Conservation (phyloP, 345 rosid species). For the Corchorus capsularis region DNA sequence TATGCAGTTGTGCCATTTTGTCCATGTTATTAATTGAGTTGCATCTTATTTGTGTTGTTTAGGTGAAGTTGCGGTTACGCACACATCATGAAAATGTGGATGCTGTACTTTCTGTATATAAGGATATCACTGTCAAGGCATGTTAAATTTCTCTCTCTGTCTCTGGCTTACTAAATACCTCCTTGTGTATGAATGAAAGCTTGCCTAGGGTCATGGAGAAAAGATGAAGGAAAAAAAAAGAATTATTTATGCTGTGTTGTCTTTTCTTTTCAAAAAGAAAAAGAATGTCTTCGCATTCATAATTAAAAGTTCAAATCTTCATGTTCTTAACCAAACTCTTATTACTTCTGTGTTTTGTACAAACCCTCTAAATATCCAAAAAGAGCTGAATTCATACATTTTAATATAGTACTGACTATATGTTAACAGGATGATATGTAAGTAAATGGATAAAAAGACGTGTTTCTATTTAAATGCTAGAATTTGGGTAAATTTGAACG, state of each 20-base stretch:
- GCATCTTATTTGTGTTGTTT: constrained; percentile 10
- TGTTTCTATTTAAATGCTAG: not conserved
- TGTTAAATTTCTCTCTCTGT: constrained; percentile 29
- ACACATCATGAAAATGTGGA: constrained; percentile 84
- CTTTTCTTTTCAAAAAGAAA: not conserved
- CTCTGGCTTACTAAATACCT: not conserved
- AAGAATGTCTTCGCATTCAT: not conserved
- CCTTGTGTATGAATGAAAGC: not conserved
- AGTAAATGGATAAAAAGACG: not conserved
- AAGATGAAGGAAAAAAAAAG: not conserved
- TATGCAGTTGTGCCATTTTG: not conserved
- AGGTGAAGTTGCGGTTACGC: constrained; percentile 81
- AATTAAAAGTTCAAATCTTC: no score
- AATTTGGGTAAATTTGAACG: not conserved
- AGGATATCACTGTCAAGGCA: constrained; percentile 79
- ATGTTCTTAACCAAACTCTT: not conserved
- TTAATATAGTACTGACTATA: not conserved
- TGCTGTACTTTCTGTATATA: constrained; percentile 80
- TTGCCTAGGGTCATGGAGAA: not conserved
- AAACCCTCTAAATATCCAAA: not conserved
- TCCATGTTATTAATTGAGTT: not conserved
- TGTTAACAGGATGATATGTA: not conserved
- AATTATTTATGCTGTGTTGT: not conserved
- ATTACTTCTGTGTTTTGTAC: not conserved
- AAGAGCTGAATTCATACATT: not conserved